A percentile compares a stretch with the other conserved stretches of the same genome.
phyloP scores from a whole-genome alignment of 2,329 filamentous ascomycete genomes.

The Parastagonospora avenae region DNA sequence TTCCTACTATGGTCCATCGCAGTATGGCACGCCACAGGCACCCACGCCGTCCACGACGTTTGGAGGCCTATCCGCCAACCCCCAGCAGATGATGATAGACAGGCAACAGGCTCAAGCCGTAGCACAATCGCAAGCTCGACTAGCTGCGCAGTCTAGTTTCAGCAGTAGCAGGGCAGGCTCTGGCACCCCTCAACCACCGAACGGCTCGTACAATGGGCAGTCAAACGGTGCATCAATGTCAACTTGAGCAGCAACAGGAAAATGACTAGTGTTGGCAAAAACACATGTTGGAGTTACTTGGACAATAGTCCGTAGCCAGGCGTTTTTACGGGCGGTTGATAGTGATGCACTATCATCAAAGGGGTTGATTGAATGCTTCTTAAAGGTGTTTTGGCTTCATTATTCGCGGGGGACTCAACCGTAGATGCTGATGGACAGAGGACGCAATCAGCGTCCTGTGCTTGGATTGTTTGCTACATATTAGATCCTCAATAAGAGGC shows the following conservation, averaged over 20 bases:
- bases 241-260: conserved; percentile 11
- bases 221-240: conserved; percentile 34
- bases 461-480: too few relatives aligned
- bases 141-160: conserved; percentile 44
- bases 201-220: conserved; percentile 30
- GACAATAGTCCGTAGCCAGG: too few relatives aligned
- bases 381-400: too few relatives aligned
- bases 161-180: conserved; percentile 39
- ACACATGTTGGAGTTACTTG: too few relatives aligned
- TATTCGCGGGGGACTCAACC: too few relatives aligned
- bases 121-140: conserved; percentile 42
- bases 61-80: conserved; percentile 27
- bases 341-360: too few relatives aligned
- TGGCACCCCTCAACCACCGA: conserved; percentile 45
- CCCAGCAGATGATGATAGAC: conserved; percentile 44
- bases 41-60: conserved; percentile 29
- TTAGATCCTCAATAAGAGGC: too few relatives aligned
- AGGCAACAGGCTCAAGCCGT: conserved; percentile 38
- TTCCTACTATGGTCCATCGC: conserved; percentile 40
- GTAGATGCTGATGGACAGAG: too few relatives aligned
- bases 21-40: conserved; percentile 40
- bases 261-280: too few relatives aligned
- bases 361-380: too few relatives aligned
- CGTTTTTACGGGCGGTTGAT: too few relatives aligned
- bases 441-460: too few relatives aligned